Percentiles rank a stretch among this genome's conserved stretches.
Conservation (phyloP, 176 grass and related monocot genomes). For the Canna indica region DNA sequence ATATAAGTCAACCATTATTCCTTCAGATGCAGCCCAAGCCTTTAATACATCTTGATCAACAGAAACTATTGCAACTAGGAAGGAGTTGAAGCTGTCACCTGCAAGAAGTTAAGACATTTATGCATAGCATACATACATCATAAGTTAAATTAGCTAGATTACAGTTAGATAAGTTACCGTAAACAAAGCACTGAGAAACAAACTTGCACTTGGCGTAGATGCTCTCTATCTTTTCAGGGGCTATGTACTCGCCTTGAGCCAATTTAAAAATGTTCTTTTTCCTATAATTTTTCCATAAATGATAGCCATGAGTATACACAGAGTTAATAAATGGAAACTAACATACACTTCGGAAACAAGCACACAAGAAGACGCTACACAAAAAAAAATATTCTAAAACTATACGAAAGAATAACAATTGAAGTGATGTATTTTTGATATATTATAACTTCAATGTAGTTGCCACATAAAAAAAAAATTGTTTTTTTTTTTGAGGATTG, state of each 20-base stretch:
- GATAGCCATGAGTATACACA: neutral
- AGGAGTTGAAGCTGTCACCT: slow-evolving; percentile 98
- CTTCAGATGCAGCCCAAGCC: slow-evolving; percentile 72
- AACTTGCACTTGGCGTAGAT: slow-evolving; percentile 96
- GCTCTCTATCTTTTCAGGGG: slow-evolving; percentile 96
- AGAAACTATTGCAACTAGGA: slow-evolving; percentile 59
- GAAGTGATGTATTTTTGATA: neutral
- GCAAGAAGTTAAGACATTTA: slow-evolving; percentile 17
- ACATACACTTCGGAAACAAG: neutral
- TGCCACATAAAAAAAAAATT: too few species aligned
- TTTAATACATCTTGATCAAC: slow-evolving; percentile 73
- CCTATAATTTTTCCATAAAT: slow-evolving; percentile 24
- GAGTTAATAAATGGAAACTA: neutral
- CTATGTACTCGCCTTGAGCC: slow-evolving; percentile 95
- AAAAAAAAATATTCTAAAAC: neutral
- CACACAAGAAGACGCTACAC: neutral
- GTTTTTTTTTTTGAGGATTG: too few species aligned
- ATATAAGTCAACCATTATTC: slow-evolving; percentile 55
- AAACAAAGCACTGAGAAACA: slow-evolving; percentile 82
- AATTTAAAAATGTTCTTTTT: slow-evolving; percentile 99
- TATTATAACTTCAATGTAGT: neutral
- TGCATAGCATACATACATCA: neutral
- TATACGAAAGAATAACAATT: neutral
- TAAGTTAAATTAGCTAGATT: neutral
- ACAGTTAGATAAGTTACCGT: slow-evolving; percentile 45